Base-by-base conservation (phyloP, 2,329 filamentous ascomycete genomes). In the Septoria petroselini region DNA sequence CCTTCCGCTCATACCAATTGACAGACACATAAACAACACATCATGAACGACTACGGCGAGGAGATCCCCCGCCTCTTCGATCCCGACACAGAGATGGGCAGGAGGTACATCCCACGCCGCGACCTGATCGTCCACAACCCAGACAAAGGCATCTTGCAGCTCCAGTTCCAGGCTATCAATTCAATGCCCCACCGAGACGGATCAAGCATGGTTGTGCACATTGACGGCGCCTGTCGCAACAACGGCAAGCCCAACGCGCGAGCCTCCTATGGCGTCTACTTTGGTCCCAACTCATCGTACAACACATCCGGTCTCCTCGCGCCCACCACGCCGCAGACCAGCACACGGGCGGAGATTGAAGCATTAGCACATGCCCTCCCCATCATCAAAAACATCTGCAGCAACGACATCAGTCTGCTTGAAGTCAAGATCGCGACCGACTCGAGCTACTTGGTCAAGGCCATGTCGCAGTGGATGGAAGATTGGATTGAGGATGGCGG, bases 341-440 rank as follows among this genome's bases (percentile, higher is more conserved):
- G 30, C 29, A 34, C 27, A 3, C 41, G 41, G 8, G 41, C 41
- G 2, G 27, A 45, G 8, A 45, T 45, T 19, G 29, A 45, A 35
- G 41, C 41, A n/a, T 17, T 35, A 21, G 30, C 17, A 9, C 7
- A 34, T 17, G 41, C 41, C 1, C 30, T 45, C 8, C 18, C 27
- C 12, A 1, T 21, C 2, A 27, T 45, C 7, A 7, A 7, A n/a
- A 23, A 4, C 29, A 34, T 45, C 30, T 35, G 41, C 41, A 9
- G 18, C 8, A 1, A 2, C 29, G 41, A 45, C 30, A 8, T 2
- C 1, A 34, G 2, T 5, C 18, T 45, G 7, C 9, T 4, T 2
- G n/a, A 21, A 1, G 23, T 45, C 30, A 45, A 45, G 29, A 45
- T 45, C 17, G 41, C 41, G 3, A 45, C 41, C 14, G 41, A 45